Conservation (phyloP, 2,329 filamentous ascomycete genomes). For the Hymenoscyphus occultus region DNA sequence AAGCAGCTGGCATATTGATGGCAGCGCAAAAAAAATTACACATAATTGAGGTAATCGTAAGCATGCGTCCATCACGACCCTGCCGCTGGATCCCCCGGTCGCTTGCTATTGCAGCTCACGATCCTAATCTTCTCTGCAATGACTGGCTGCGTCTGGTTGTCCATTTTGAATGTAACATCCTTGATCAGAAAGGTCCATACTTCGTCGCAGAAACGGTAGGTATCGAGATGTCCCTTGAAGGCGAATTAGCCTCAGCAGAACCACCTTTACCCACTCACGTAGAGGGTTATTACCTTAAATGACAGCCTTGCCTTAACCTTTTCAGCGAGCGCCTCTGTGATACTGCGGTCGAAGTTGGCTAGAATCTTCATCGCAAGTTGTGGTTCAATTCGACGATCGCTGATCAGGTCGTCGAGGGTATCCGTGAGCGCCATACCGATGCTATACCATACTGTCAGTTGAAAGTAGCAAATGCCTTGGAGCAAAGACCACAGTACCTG, state of each 20-base stretch:
- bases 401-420: constrained; percentile 95
- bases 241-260: constrained; percentile 23
- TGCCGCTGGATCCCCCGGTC: constrained; percentile 52
- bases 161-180: constrained; percentile 98
- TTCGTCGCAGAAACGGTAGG: constrained; percentile 98
- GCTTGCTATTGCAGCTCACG: constrained; percentile 94
- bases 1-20: neutral
- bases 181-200: constrained; percentile 99
- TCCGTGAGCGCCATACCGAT: constrained; percentile 92
- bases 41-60: neutral
- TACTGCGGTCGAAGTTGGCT: constrained; percentile 88
- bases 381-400: constrained; percentile 89
- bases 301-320: constrained; percentile 87
- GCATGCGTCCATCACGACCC: neutral
- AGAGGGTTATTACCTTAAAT: constrained; percentile 73
- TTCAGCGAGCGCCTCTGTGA: constrained; percentile 86
- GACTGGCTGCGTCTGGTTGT: constrained; percentile 67
- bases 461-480: constrained; percentile 19
- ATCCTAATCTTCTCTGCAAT: constrained; percentile 95
- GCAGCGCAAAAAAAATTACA: neutral
- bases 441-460: constrained; percentile 50
- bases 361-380: constrained; percentile 99
- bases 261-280: neutral
- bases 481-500: constrained; percentile 65
- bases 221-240: constrained; percentile 85